Evolutionary conservation across 2,329 filamentous ascomycete genomes (phyloP), one percentile per base, ranked within the genome.

Genomic region (Aspergillus piperis): DNA sequence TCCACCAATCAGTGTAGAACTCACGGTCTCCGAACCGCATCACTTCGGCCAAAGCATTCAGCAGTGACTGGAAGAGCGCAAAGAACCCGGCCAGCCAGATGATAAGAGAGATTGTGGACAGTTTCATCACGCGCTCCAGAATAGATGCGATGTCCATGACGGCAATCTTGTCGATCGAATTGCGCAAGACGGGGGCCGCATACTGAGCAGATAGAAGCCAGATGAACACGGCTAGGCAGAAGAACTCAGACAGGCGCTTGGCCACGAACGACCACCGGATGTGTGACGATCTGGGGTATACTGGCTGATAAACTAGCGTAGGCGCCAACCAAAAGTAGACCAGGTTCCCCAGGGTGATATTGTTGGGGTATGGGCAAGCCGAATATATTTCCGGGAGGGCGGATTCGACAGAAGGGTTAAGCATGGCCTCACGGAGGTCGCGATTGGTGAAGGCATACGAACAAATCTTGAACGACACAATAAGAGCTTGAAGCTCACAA

Each of bases 1-100:
- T 99, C 95, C 95, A 99, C 95, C 95, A 99, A 71, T 96, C 92
- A 39, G 91, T 89, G 76, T 99, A 99, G 76, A 99, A 99, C 55
- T 93, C 90, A 30, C 95, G 86, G 74, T 99, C 95, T 17, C 90
- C 95, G 70, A 99, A 99, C 47, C 86, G 84, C 81, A 92, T 90
- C 11, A 98, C 81, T 75, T 99, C 95, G 3, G 94, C 94, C 19
- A 98, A 81, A 0, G 92, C 92, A 71, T 99, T 99, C 53, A 99
- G 81, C 62, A 91, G 88, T 1, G 91, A 94, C 73, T 99, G 95
- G 80, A 99, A 99, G 13, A 98, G 79, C 2, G 94, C 95, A 71
- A 97, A 98, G 83, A 99, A 99, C 5, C 95, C 94, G 1, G 93
- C 93, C 0, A 99, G 88, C 95, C 95, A 99, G 74, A 97, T 96